Evolutionary conservation across 805 yeast genomes (phyloP).

Genomic region (Hanseniaspora thailandica): DNA sequence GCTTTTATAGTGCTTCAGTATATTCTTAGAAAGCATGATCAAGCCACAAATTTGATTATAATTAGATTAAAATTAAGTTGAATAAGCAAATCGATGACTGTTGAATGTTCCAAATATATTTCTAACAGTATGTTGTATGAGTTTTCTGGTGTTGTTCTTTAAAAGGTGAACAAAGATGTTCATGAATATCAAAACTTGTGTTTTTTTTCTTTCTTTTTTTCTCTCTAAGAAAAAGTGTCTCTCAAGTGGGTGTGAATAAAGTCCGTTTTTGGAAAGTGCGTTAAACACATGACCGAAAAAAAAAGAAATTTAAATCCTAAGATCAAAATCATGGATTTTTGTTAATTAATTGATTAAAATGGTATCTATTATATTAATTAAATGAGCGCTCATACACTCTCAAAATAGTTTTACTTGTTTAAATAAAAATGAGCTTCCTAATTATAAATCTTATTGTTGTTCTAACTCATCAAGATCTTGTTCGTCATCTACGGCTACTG

Average conservation of each 20-base stretch:
- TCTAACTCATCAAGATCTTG: constrained; percentile 37
- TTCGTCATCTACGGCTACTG: constrained; percentile 63
- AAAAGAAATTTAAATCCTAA: neutral
- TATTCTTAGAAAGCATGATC: neutral
- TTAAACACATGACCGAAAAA: neutral
- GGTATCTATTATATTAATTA: neutral
- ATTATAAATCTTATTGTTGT: constrained; percentile 32
- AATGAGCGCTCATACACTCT: neutral
- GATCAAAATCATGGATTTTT: neutral
- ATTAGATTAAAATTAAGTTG: neutral
- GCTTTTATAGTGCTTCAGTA: neutral
- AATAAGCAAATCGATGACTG: neutral
- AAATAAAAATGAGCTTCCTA: neutral
- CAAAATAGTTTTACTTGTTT: neutral
- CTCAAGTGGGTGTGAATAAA: neutral
- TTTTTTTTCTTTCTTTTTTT: neutral
- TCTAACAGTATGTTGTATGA: neutral
- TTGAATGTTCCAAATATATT: too few species aligned
- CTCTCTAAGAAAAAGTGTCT: too few species aligned
- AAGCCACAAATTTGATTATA: neutral
- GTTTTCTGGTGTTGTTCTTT: neutral
- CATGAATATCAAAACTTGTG: neutral
- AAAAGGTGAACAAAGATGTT: neutral
- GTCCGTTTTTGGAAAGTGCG: neutral
- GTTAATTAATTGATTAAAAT: neutral